Conservation (phyloP, 768 basidiomycete species). For the Termitomyces sp. region DNA sequence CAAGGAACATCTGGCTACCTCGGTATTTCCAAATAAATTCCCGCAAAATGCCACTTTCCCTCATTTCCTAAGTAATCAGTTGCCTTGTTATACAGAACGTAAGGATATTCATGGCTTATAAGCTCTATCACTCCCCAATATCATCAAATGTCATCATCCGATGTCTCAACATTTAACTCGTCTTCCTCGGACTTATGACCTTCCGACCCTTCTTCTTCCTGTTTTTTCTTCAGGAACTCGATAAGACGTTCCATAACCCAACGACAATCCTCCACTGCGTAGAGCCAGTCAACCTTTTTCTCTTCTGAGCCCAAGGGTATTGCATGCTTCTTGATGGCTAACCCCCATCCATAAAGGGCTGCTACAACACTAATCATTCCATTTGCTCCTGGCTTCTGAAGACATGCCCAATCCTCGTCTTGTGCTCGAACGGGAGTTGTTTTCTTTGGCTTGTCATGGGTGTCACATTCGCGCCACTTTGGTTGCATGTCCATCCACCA, state of each 20-base stretch:
- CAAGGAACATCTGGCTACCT: too few relatives aligned
- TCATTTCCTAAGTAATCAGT: too few relatives aligned
- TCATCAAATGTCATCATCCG: not conserved
- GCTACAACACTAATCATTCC: not conserved
- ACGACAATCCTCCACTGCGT: constrained; percentile 1
- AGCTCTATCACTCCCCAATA: too few relatives aligned
- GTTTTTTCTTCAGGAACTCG: not conserved
- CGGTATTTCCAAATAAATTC: too few relatives aligned
- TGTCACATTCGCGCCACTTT: not conserved
- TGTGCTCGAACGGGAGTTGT: not conserved
- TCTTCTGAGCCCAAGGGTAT: not conserved
- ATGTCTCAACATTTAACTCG: not conserved
- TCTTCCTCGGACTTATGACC: not conserved
- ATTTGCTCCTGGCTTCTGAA: not conserved
- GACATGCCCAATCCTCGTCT: constrained; percentile 1
- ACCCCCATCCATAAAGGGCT: constrained; percentile 1
- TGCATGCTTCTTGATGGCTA: not conserved
- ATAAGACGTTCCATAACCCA: constrained; percentile 1
- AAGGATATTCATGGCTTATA: not conserved
- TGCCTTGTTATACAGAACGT: too few relatives aligned
- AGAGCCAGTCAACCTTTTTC: not conserved
- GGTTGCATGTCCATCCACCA: constrained; percentile 5
- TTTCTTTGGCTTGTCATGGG: not conserved
- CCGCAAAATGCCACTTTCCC: too few relatives aligned
- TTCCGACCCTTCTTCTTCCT: not conserved